Conservation (phyloP, 1,139 yeast genomes). For the Petasospora fabianii region DNA sequence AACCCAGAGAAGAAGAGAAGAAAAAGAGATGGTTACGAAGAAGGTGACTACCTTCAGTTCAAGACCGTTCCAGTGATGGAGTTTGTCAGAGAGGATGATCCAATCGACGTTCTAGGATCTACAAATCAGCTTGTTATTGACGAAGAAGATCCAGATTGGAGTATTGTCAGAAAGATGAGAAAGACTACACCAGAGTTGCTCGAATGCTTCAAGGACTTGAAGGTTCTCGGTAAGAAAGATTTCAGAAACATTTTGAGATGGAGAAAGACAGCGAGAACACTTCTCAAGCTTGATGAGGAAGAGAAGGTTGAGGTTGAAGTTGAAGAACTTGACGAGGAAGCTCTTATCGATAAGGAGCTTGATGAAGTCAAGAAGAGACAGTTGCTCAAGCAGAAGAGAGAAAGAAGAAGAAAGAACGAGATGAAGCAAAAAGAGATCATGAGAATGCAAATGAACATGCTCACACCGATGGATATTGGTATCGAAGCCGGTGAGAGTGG, state of each 20-base stretch:
- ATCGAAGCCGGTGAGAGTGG: slow-evolving; percentile 86
- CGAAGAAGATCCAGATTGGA: slow-evolving; percentile 68
- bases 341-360: slow-evolving; percentile 81
- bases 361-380: slow-evolving; percentile 70
- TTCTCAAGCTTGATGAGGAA: slow-evolving; percentile 65
- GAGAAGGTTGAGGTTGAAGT: slow-evolving; percentile 47
- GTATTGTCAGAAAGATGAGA: slow-evolving; percentile 63
- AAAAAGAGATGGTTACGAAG: slow-evolving; percentile 96
- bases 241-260: slow-evolving; percentile 81
- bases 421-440: slow-evolving; percentile 80
- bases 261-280: slow-evolving; percentile 81
- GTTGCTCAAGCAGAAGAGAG: slow-evolving; percentile 66
- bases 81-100: slow-evolving; percentile 76
- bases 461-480: slow-evolving; percentile 90
- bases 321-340: slow-evolving; percentile 80
- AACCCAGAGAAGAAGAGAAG: slow-evolving; percentile 90
- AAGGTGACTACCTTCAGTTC: slow-evolving; percentile 78
- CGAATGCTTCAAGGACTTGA: slow-evolving; percentile 85
- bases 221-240: slow-evolving; percentile 91
- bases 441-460: slow-evolving; percentile 95
- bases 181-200: slow-evolving; percentile 73
- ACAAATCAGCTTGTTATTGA: slow-evolving; percentile 59
- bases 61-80: slow-evolving; percentile 75
- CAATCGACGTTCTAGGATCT: slow-evolving; percentile 77
- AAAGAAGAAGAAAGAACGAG: slow-evolving; percentile 79